Base-by-base conservation (phyloP, 2,329 filamentous ascomycete genomes). In the Trichoderma sp. region DNA sequence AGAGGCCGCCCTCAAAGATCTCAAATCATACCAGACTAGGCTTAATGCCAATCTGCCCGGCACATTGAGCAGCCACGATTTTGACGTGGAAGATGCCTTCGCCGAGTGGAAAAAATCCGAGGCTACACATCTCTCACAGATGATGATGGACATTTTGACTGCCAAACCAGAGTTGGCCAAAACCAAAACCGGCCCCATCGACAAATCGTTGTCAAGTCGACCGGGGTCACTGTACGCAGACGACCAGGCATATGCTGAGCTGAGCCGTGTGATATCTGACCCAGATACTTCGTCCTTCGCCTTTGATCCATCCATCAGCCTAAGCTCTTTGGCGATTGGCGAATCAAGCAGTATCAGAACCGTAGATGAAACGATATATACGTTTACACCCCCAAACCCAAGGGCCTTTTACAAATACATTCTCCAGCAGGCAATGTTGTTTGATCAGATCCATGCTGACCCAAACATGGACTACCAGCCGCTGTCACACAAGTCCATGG, bases 31-130 rank as follows among this genome's bases (percentile, higher is more conserved):
- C 76, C 95, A 97, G 77, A 90, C 92, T 70, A 90, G 94, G 70
- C 84, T 99, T 67, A 96, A 91, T 74, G 86, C 94, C 8, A 90
- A 92, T 75, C 91, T 91, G 70, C 84, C 87, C 54, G 92, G 88
- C 68, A 94, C 94, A 0, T 79, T 99, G 58, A 88, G 90, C 67
- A 90, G 87, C 72, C 89, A 93, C 57, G 94, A 99, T 77, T 99
- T 99, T 78, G 93, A 97, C 69, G 80, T 91, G 19, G 93, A 97
- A 67, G 93, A 97, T 69, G 90, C 91, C 3, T 99, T 94, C 76
- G 89, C 94, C 71, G 84, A 88, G 52, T 99, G 95, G 95, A 96
- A 93, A 78, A 94, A 92, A 76, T 87, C 89, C n/a, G 95, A 99
- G 78, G 87, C 87, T 3, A 90, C 91, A 13, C 92, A 97, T 73